A percentile compares a stretch with the other conserved stretches of the same genome.
Conservation (phyloP, 345 rosid genomes). For the Gossypium australe region DNA sequence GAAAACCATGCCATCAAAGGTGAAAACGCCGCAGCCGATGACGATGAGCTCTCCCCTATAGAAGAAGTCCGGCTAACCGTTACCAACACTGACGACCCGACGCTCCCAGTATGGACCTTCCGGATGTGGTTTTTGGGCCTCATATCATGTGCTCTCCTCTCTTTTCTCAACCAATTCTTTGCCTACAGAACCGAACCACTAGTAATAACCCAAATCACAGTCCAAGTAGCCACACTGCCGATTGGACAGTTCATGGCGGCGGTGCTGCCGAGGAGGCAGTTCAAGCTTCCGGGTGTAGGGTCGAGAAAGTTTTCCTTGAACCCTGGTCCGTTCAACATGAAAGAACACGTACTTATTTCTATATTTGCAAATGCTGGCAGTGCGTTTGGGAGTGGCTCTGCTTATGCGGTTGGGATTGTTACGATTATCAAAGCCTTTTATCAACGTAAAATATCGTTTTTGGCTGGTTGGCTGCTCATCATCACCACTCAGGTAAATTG, state of each 20-base stretch:
- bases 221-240: constrained; percentile 32
- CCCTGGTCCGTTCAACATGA: constrained; percentile 35
- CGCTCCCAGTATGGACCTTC: constrained; percentile 31
- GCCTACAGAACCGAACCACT: constrained; percentile 26
- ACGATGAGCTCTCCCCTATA: constrained; percentile 17
- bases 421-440: constrained; percentile 33
- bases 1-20: neutral
- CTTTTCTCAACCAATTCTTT: constrained; percentile 29
- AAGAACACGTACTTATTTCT: constrained; percentile 33
- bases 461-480: constrained; percentile 33
- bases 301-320: constrained; percentile 26
- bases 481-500: constrained; percentile 34
- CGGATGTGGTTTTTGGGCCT: constrained; percentile 31
- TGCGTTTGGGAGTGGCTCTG: constrained; percentile 28
- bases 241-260: constrained; percentile 39
- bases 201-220: constrained; percentile 22
- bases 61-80: constrained; percentile 29
- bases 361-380: constrained; percentile 35
- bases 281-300: constrained; percentile 28
- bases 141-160: constrained; percentile 23
- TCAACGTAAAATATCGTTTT: constrained; percentile 21
- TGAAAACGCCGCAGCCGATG: neutral
- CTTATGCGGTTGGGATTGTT: constrained; percentile 38
- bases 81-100: constrained; percentile 19
- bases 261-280: constrained; percentile 22